Evolutionary conservation across 257 asterid genomes (phyloP), one percentile per base, ranked within the genome.

Genomic region (Marsdenia floribunda): DNA sequence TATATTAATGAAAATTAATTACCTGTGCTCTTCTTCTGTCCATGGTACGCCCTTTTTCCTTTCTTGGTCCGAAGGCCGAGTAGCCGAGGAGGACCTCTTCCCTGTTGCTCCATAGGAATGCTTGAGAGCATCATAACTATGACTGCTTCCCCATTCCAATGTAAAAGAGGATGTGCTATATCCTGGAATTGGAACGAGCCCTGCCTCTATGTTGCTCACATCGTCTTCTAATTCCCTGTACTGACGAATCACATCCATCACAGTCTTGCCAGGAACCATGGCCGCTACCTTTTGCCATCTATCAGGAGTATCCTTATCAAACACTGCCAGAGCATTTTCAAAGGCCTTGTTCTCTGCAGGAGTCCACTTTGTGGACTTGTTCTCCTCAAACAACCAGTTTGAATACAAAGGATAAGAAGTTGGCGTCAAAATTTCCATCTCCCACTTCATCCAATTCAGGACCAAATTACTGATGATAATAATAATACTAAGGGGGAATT

Each of bases 11-110:
- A 53, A 55, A 73, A 19, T 64, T 47, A 75, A 55, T 82, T 77
- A 95, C 99, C 82, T 95, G 74, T 95, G 98, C 77, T 95, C 99
- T 42, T 95, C 97, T 77, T 94, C 97, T 1, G 99, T 94, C 99
- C 99, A 94, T 0, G 99, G 97, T 16, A 92, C 88, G 11, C 97
- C 99, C 86, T 92, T 94, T 74, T 94, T 94, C 78, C 97, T 85
- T 73, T 94, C 98, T 35, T 87, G 98, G 11, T 92, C 97, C 1
- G 85, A 71, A n/a, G 96, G 87, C 75, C 97, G 71, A 26, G 58
- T 68, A 3, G 89, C 55, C 3, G 89, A 60, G n/a, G 88, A 72
- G 13, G 89, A 68, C 71, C 87, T 88, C 79, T 87, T 82, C 19
- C 90, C 88, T 0, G 85, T 88, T 33, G 79, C 61, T 6, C 53